Evolutionary conservation across 345 rosid species (phyloP).

Genomic region (Balakata baccata): DNA sequence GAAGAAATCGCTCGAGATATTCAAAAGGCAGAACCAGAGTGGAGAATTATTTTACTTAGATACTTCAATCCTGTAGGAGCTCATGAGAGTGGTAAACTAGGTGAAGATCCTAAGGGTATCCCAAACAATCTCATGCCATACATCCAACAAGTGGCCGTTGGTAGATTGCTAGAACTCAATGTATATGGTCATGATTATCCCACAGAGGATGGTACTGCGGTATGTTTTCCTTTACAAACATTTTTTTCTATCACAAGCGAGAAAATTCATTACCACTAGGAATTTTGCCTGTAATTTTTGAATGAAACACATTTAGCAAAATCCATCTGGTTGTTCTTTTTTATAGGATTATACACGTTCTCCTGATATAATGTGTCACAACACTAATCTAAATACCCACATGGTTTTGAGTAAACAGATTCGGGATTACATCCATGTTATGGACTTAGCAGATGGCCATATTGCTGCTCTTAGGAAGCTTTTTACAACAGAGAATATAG

Average conservation of each 20-base stretch:
- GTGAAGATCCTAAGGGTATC: constrained; percentile 96
- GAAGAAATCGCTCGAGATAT: constrained; percentile 91
- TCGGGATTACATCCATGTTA: constrained; percentile 89
- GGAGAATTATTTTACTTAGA: constrained; percentile 80
- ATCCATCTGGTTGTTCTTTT: not conserved
- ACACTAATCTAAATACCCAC: not conserved
- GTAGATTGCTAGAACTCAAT: constrained; percentile 85
- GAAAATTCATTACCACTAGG: not conserved
- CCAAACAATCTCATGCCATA: constrained; percentile 95
- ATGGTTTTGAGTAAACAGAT: constrained; percentile 42
- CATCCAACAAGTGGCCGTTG: constrained; percentile 96
- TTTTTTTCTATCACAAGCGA: not conserved
- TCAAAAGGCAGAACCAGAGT: constrained; percentile 79
- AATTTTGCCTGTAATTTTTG: not conserved
- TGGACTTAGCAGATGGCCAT: constrained; percentile 97
- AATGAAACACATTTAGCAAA: not conserved
- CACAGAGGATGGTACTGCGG: constrained; percentile 85
- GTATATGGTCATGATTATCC: constrained; percentile 91
- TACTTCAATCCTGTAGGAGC: constrained; percentile 96
- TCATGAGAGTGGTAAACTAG: constrained; percentile 86
- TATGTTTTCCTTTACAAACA: constrained; percentile 31
- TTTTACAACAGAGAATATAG: constrained; percentile 52
- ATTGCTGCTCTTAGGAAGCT: constrained; percentile 78
- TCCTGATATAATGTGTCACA: not conserved
- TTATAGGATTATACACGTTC: not conserved